Evolutionary conservation across 192 early-diverging fungal genomes (phyloP).

Genomic region (Entomortierella chlamydospora): DNA sequence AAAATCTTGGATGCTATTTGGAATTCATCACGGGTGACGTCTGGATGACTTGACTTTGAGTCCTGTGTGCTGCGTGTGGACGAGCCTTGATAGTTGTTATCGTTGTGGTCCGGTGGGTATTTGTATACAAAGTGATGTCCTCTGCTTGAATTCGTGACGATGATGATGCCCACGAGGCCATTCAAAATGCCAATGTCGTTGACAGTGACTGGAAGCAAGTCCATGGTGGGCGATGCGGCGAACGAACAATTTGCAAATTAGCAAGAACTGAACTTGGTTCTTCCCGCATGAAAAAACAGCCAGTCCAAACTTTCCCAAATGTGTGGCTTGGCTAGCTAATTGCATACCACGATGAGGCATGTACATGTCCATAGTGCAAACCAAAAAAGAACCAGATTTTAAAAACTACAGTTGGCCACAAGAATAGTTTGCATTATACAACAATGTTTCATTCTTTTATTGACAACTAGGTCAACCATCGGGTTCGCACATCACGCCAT

Average conservation of each 20-base stretch:
- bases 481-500: too few relatives aligned
- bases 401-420: too few relatives aligned
- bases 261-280: too few relatives aligned
- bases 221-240: conserved; percentile 9
- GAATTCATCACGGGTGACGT: conserved; percentile 12
- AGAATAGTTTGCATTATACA: too few relatives aligned
- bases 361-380: too few relatives aligned
- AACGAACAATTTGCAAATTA: neutral
- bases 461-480: too few relatives aligned
- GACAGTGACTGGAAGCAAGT: conserved; percentile 19
- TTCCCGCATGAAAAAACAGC: too few relatives aligned
- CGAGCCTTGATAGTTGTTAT: neutral
- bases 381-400: too few relatives aligned
- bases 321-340: too few relatives aligned
- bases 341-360: too few relatives aligned
- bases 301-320: too few relatives aligned
- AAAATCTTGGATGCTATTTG: conserved; percentile 27
- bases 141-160: conserved; percentile 73
- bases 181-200: conserved; percentile 47
- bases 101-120: conserved; percentile 65
- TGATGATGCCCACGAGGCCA: conserved; percentile 67
- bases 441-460: too few relatives aligned
- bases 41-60: conserved; percentile 16
- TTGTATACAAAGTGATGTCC: conserved; percentile 83
- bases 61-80: neutral